These are phyloP conservation scores for Glebionis coronaria DNA, from an alignment of 129 eudicot species.

Conservation along the genomic window DNA sequence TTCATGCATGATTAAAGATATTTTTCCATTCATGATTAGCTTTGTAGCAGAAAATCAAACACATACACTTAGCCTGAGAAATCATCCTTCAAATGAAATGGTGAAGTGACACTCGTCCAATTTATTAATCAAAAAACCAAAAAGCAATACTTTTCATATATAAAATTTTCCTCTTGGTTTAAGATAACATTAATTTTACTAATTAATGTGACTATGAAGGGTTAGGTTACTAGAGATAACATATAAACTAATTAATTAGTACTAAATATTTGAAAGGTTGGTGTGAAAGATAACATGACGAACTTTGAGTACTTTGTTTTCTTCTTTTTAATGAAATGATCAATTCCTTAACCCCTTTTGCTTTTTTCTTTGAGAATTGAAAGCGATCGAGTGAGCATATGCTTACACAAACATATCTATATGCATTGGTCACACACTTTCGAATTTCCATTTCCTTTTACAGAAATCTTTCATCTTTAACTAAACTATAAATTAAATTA, in stretches of 20 bases:
- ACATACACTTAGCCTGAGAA: not conserved
- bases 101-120: slow-evolving; percentile 12
- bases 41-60: not conserved
- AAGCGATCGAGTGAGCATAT: slow-evolving; percentile 29
- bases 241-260: slow-evolving; percentile 2
- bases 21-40: not conserved
- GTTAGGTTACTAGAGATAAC: slow-evolving; percentile 19
- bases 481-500: not conserved
- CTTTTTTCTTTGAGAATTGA: slow-evolving; percentile 15
- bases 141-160: not conserved
- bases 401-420: slow-evolving; percentile 20
- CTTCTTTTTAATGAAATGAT: slow-evolving; percentile 18
- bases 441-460: slow-evolving; percentile 28
- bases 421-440: slow-evolving; percentile 25
- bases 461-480: slow-evolving; percentile 26
- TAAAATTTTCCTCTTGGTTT: slow-evolving; percentile 11
- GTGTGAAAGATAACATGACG: slow-evolving; percentile 22
- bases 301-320: slow-evolving; percentile 21
- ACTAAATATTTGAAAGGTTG: slow-evolving; percentile 18
- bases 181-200: slow-evolving; percentile 25
- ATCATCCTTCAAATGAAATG: not conserved
- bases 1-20: too few relatives aligned
- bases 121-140: not conserved
- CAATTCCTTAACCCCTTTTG: slow-evolving; percentile 4
- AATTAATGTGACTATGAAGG: slow-evolving; percentile 19